Conservation (phyloP, 768 basidiomycete species). For the Hydnum rufescens region DNA sequence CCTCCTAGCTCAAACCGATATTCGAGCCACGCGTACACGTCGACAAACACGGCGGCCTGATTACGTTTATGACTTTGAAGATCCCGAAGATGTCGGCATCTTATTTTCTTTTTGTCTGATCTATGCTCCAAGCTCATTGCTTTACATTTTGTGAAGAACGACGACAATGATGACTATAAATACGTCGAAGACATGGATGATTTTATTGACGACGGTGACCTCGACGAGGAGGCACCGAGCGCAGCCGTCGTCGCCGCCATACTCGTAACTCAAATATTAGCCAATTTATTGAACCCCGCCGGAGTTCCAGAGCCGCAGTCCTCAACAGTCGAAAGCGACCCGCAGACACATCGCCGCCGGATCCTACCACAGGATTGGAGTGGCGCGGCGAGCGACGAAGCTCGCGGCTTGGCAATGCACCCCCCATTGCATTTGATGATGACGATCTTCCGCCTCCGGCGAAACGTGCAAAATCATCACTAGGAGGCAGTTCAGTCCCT, state of each 20-base stretch:
- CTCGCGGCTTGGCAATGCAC: slow-evolving; percentile 7
- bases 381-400: slow-evolving; percentile 10
- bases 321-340: not conserved
- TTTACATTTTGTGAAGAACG: slow-evolving; percentile 1
- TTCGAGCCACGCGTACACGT: slow-evolving; percentile 62
- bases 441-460: slow-evolving; percentile 7
- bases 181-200: slow-evolving; percentile 1
- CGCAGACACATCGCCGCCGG: not conserved
- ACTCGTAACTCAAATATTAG: not conserved
- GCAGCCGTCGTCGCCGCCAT: not conserved
- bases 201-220: not conserved
- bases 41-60: slow-evolving; percentile 52
- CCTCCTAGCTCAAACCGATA: slow-evolving; percentile 45
- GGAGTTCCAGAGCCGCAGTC: slow-evolving; percentile 1
- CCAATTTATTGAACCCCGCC: not conserved
- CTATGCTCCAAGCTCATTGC: slow-evolving; percentile 9
- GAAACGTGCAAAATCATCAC: slow-evolving; percentile 19
- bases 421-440: slow-evolving; percentile 4
- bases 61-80: slow-evolving; percentile 55
- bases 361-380: slow-evolving; percentile 1
- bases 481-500: slow-evolving; percentile 5
- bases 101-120: slow-evolving; percentile 15
- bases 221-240: not conserved
- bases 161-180: slow-evolving; percentile 5
- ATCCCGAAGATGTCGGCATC: slow-evolving; percentile 35